Evolutionary conservation across 2,329 filamentous ascomycete species (phyloP).

Genomic region (Colletotrichum sp.): DNA sequence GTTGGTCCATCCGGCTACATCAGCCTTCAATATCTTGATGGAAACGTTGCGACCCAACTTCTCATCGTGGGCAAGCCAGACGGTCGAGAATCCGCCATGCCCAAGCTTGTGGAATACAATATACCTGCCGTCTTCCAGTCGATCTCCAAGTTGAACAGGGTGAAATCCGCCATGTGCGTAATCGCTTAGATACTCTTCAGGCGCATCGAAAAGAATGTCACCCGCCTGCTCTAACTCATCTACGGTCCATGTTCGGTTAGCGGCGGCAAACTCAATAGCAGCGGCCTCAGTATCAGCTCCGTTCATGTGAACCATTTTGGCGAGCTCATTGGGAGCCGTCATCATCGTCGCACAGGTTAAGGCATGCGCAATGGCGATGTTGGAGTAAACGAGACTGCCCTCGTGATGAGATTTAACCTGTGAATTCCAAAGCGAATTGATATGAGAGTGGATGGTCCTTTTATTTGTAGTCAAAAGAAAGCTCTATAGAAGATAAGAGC

Average conservation of each 20-base stretch:
- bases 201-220: background rate
- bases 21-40: background rate
- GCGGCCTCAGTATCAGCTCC: background rate
- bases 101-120: background rate
- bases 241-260: background rate
- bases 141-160: background rate
- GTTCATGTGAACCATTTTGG: background rate
- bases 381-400: too few relatives aligned
- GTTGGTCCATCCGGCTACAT: background rate
- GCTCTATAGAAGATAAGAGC: too few relatives aligned
- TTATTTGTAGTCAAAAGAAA: too few relatives aligned
- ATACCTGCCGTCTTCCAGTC: background rate
- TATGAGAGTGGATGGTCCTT: too few relatives aligned
- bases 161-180: background rate
- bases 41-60: background rate
- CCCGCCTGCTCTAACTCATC: background rate
- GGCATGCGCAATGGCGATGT: too few relatives aligned
- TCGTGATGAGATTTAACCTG: too few relatives aligned
- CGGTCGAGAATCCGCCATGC: background rate
- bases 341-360: background rate
- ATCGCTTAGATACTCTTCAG: background rate
- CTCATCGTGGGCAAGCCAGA: background rate
- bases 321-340: rapidly evolving
- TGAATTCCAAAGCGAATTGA: too few relatives aligned
- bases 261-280: background rate